Base-by-base conservation (phyloP, 148 eudicot genomes). In the Nepenthes mirabilis region DNA sequence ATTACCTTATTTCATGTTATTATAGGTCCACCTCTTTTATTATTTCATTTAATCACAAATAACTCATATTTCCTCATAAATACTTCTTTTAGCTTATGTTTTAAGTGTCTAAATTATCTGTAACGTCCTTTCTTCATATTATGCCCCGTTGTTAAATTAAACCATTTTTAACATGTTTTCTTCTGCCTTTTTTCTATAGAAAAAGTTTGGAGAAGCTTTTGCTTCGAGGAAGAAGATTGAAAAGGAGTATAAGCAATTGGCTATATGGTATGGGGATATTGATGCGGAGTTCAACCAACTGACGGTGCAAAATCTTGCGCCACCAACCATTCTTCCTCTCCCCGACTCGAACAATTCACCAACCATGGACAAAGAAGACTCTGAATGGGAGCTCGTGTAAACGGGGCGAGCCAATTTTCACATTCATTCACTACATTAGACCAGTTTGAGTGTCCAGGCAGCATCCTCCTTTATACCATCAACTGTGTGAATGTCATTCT, bases 221-320 rank as follows among this genome's bases (percentile, higher is more conserved):
- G 11, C 63, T 32, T 45, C 63, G 10, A 60, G 52, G 33, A 60
- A 60, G 36, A 33, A n/a, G 53, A 34, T 47, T 43, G 63, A 47
- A 47, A 60, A 60, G 63, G 63, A 60, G 63, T 60, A 60, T 47
- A 60, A 47, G 63, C 63, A 33, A 47, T 52, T 60, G 36, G 13
- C 37, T 14, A 33, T 60, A 60, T 60, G 52, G 63, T 47, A 60
- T 37, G 47, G 52, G 9, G 63, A 60, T 52, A 45, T 60, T 60
- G 63, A 60, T 43, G 63, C 63, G 9, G 52, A 43, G 13, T 47
- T 60, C 14, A 11, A 60, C 11, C 43, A 60, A 36, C 52, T 10
- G 33, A 10, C 63, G 1, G 63, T 23, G 33, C 52, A 14, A 52
- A 60, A 12, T 6, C 14, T 4, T 2, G 1, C 37, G 32, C 52